Conservation (phyloP, 2,329 filamentous ascomycete genomes). For the Chaetomium olivaceum region DNA sequence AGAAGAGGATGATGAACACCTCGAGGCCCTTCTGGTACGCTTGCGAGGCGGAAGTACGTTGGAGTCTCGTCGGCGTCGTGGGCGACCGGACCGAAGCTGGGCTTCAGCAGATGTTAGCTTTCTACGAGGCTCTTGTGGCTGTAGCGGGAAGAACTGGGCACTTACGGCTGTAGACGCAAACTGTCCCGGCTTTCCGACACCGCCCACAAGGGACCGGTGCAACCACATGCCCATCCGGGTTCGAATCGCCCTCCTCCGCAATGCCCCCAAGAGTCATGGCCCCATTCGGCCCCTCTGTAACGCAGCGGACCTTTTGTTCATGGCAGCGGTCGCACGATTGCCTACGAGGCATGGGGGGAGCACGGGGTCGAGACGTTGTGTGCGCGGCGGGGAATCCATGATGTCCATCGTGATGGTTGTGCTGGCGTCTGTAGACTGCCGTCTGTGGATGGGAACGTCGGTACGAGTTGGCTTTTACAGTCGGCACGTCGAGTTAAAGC, state of each 20-base stretch:
- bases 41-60: slow-evolving; percentile 14
- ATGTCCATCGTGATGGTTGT: background rate
- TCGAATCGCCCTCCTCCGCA: slow-evolving; percentile 19
- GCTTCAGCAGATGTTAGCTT: slow-evolving; percentile 17
- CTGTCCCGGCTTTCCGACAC: slow-evolving; percentile 28
- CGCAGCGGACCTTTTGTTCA: slow-evolving; percentile 31
- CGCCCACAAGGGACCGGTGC: slow-evolving; percentile 24
- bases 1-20: slow-evolving; percentile 18
- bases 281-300: slow-evolving; percentile 21
- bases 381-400: background rate
- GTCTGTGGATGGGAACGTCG: background rate
- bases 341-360: slow-evolving; percentile 28
- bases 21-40: slow-evolving; percentile 17
- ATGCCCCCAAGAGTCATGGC: slow-evolving; percentile 16
- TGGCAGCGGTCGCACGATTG: slow-evolving; percentile 33
- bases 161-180: slow-evolving; percentile 31
- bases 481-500: background rate
- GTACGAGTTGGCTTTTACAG: too few species aligned
- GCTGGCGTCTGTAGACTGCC: background rate
- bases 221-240: slow-evolving; percentile 18
- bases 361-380: background rate
- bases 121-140: background rate
- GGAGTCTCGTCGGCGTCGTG: slow-evolving; percentile 19
- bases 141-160: background rate
- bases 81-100: slow-evolving; percentile 28